Percentiles rank a stretch among this genome's conserved stretches.
These are phyloP conservation scores for Lasiodiplodia theobromae DNA, from an alignment of 2,329 filamentous ascomycete genomes.

Conservation along the genomic window DNA sequence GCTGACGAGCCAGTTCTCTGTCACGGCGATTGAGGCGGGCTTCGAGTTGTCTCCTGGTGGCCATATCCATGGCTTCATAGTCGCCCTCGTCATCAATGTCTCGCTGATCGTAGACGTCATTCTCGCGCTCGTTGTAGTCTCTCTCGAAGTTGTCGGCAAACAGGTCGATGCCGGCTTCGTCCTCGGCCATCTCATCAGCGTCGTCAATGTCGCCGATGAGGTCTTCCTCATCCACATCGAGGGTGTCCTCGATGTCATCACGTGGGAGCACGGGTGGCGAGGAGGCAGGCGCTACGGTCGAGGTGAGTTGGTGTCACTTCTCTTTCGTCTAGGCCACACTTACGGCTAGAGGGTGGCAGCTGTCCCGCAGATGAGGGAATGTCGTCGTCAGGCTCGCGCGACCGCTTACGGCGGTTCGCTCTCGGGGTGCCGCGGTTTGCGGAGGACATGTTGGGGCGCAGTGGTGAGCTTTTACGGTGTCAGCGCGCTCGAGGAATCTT, in stretches of 20 bases:
- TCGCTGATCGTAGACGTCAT: constrained; percentile 69
- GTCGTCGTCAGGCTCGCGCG: constrained; percentile 70
- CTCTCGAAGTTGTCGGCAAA: constrained; percentile 74
- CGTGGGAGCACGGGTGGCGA: constrained; percentile 72
- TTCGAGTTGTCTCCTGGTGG: constrained; percentile 73
- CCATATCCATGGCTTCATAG: constrained; percentile 73
- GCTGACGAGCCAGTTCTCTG: constrained; percentile 70
- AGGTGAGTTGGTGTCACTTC: not conserved
- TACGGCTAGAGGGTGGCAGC: constrained; percentile 69
- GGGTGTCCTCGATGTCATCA: constrained; percentile 68
- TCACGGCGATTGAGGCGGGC: constrained; percentile 77
- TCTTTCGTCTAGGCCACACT: constrained; percentile 42
- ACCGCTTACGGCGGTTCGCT: constrained; percentile 66
- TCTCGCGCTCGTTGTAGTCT: constrained; percentile 63
- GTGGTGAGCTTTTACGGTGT: constrained; percentile 70
- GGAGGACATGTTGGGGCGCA: constrained; percentile 80
- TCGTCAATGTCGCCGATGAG: constrained; percentile 70
- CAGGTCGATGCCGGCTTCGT: constrained; percentile 73
- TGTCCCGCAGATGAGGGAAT: constrained; percentile 60
- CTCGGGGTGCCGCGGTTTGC: constrained; percentile 75
- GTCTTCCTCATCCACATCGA: constrained; percentile 66
- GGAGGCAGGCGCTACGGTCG: constrained; percentile 59
- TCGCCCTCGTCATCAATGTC: constrained; percentile 79
- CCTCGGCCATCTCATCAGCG: constrained; percentile 72
- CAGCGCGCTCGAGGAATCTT: constrained; percentile 32